These are phyloP conservation scores for Ophiostoma australiae DNA, from an alignment of 2,329 filamentous ascomycete genomes.

Conservation along the genomic window DNA sequence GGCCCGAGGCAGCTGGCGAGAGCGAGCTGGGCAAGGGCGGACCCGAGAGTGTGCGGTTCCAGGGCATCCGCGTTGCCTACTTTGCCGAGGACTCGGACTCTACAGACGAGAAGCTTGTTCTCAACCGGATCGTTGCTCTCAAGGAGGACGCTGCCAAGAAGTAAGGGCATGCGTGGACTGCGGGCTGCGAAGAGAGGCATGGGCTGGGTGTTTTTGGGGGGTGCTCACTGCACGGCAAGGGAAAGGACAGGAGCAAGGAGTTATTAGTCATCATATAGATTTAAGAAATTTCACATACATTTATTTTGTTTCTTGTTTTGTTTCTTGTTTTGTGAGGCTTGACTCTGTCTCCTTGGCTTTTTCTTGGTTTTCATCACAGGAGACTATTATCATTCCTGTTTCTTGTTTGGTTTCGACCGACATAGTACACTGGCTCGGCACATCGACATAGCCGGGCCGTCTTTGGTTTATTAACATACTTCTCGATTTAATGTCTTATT, in stretches of 20 bases:
- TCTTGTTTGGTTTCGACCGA: not conserved
- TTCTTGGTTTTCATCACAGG: no score
- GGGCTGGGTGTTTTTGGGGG: constrained; percentile 2
- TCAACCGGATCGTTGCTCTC: constrained; percentile 87
- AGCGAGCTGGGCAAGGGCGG: constrained; percentile 56
- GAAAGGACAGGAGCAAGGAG: constrained; percentile 4
- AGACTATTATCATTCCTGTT: not conserved
- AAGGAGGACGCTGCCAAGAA: constrained; percentile 79
- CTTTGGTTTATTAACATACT: not conserved
- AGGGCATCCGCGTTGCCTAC: constrained; percentile 84
- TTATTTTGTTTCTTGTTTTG: constrained; percentile 28
- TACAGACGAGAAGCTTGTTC: constrained; percentile 70
- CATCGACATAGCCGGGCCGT: not conserved
- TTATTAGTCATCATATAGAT: constrained; percentile 28
- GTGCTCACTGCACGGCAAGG: not conserved
- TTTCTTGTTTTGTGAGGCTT: not conserved
- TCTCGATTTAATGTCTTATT: not conserved
- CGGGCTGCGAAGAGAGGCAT: not conserved
- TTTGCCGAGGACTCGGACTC: constrained; percentile 76
- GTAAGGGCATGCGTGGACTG: not conserved
- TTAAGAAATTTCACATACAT: constrained; percentile 29
- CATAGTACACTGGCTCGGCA: not conserved
- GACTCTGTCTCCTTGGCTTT: not conserved
- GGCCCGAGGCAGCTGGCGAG: constrained; percentile 75
- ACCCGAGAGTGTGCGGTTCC: constrained; percentile 77